Percentiles rank a stretch among this genome's conserved stretches.
Evolutionary conservation across 129 eudicot genomes (phyloP).

Genomic region (Glebionis coronaria): DNA sequence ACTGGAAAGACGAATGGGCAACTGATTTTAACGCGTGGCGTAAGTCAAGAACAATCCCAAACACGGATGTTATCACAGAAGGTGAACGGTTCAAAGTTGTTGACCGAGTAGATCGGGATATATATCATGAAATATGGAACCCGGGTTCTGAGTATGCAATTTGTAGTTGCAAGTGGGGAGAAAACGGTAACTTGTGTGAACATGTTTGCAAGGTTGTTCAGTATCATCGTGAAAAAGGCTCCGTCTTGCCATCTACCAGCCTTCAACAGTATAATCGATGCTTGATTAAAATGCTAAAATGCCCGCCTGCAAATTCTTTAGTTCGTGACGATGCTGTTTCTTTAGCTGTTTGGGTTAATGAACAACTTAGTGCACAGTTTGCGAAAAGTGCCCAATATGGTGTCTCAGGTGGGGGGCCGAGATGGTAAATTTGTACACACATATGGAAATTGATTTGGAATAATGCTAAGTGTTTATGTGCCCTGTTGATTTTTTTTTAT

Average conservation of each 20-base stretch:
- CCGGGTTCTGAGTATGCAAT: constrained; percentile 70
- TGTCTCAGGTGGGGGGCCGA: constrained; percentile 9
- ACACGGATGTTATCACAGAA: constrained; percentile 46
- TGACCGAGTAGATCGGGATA: constrained; percentile 38
- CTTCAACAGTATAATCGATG: constrained; percentile 49
- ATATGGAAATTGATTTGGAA: constrained; percentile 16
- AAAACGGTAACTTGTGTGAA: constrained; percentile 67
- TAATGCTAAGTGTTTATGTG: not conserved
- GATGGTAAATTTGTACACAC: constrained; percentile 4
- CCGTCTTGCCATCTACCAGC: constrained; percentile 40
- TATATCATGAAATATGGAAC: constrained; percentile 43
- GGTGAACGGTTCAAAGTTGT: constrained; percentile 45
- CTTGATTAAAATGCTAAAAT: constrained; percentile 49
- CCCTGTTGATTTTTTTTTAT: too few relatives aligned
- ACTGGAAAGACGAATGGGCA: constrained; percentile 82
- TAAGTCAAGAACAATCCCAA: constrained; percentile 52
- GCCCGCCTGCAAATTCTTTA: constrained; percentile 65
- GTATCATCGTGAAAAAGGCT: constrained; percentile 37
- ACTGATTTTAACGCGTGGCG: constrained; percentile 70
- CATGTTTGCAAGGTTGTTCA: constrained; percentile 49
- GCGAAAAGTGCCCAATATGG: constrained; percentile 16
- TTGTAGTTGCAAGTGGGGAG: constrained; percentile 53
- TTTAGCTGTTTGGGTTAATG: too few relatives aligned
- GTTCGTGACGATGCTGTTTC: too few relatives aligned
- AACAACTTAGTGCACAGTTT: constrained; percentile 34